Base-by-base conservation (phyloP, 2,329 filamentous ascomycete genomes). In the Sporothrix dimorphospora region DNA sequence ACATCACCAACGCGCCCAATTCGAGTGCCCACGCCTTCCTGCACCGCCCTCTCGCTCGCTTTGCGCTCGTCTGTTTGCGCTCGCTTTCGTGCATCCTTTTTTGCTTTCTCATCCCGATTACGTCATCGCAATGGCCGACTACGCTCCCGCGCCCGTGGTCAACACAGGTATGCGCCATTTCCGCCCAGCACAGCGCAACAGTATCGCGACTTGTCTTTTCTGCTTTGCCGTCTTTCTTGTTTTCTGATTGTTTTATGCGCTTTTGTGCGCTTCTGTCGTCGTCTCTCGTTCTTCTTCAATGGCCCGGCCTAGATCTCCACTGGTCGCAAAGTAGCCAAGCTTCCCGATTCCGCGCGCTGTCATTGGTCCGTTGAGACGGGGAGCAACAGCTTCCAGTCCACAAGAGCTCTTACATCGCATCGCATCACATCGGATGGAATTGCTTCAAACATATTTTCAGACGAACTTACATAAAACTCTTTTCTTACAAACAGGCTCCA, bases 61-160 rank as follows among this genome's bases (percentile, higher is more conserved):
- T 5, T 45, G n/a, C 59, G 59, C n/a, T 45, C 38, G 59, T 45
- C 30, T 45, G 4, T 11, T 45, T 19, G 24, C 42, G 40, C 42
- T 66, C 63, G 40, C 42, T 49, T 49, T 34, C 24, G 42, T 49
- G 40, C 24, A 34, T 66, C 42, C 34, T 8, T 40, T 5, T 27
- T 9, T 24, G n/a, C 14, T 65, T 27, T 11, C 55, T 21, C 51
- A 21, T 38, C 16, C 45, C 57, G 70, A 74, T 75, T 75, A 76
- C 74, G 73, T 75, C 74, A 76, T 75, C 61, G 72, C 61, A 72
- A 75, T 75, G 73, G 67, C 71, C 68, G 72, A 74, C n/a, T 16
- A 42, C 51, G n/a, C 69, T 24, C 14, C 69, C 51, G 47, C 71
- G 38, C 66, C 73, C 51, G 69, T 69, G 24, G 69, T 63, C 71